Evolutionary conservation across 2,329 filamentous ascomycete genomes (phyloP).

Genomic region (Fusarium brachygibbosum): DNA sequence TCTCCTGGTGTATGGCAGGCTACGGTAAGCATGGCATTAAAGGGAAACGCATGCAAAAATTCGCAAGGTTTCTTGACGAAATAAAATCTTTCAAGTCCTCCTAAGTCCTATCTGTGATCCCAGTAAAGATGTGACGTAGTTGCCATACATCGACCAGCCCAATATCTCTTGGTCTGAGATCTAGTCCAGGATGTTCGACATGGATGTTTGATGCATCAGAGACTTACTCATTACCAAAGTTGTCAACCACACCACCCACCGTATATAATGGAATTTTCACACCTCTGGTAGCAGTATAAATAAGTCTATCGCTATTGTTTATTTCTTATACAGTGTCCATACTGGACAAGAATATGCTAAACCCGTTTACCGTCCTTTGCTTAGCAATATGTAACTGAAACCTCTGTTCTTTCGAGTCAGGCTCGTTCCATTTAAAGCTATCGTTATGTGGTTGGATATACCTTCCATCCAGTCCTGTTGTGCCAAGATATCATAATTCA

Average conservation of each 20-base stretch:
- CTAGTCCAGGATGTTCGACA: background rate
- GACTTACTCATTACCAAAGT: background rate
- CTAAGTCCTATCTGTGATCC: conserved; percentile 24
- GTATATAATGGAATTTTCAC: background rate
- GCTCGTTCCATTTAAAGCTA: background rate
- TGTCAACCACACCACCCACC: no score
- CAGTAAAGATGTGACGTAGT: conserved; percentile 16
- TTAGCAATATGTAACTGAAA: background rate
- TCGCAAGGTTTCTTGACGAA: conserved; percentile 56
- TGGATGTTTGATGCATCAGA: background rate
- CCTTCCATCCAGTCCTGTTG: conserved; percentile 15
- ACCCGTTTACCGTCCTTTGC: background rate
- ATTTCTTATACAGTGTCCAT: background rate
- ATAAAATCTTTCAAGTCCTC: conserved; percentile 55
- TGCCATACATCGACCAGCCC: background rate
- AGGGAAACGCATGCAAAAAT: conserved; percentile 56
- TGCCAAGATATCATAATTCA: conserved; percentile 21
- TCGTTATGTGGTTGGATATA: background rate
- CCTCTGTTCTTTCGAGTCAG: background rate
- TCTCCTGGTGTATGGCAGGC: conserved; percentile 57
- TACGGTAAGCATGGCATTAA: conserved; percentile 58
- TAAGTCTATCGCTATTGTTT: background rate
- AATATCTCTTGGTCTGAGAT: background rate
- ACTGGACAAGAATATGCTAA: background rate
- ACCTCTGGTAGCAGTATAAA: background rate